phyloP scores from a whole-genome alignment of 805 yeast genomes.

The Hanseniaspora guilliermondii region DNA sequence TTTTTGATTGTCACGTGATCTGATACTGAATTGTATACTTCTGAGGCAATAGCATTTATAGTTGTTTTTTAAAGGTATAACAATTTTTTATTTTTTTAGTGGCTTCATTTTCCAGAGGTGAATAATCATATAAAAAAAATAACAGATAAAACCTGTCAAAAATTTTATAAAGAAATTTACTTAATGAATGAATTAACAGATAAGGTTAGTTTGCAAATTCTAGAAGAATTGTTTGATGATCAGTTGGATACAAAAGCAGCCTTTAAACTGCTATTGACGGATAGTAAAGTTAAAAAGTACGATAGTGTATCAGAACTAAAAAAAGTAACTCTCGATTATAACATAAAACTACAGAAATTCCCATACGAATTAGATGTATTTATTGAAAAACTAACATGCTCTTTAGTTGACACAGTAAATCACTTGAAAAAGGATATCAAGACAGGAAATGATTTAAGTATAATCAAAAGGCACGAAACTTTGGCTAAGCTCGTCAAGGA shows the following conservation, averaged over 20 bases:
- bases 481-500: neutral
- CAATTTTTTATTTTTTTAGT: too few species aligned
- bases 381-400: neutral
- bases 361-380: neutral
- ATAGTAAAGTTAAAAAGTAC: neutral
- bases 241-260: neutral
- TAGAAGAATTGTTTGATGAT: neutral
- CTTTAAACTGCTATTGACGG: neutral
- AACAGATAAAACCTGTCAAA: too few species aligned
- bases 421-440: conserved; percentile 17
- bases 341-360: neutral
- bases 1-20: too few species aligned
- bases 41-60: too few species aligned
- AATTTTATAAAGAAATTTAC: neutral
- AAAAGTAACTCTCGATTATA: neutral
- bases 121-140: too few species aligned
- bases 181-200: neutral
- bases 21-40: too few species aligned
- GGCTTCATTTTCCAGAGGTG: too few species aligned
- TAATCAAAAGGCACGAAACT: neutral
- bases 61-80: too few species aligned
- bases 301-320: neutral
- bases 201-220: neutral
- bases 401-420: conserved; percentile 20
- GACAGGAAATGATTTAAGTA: conserved; percentile 15